Base-by-base conservation (phyloP, 2,329 filamentous ascomycete species). In the Sporothrix euskadiensis region DNA sequence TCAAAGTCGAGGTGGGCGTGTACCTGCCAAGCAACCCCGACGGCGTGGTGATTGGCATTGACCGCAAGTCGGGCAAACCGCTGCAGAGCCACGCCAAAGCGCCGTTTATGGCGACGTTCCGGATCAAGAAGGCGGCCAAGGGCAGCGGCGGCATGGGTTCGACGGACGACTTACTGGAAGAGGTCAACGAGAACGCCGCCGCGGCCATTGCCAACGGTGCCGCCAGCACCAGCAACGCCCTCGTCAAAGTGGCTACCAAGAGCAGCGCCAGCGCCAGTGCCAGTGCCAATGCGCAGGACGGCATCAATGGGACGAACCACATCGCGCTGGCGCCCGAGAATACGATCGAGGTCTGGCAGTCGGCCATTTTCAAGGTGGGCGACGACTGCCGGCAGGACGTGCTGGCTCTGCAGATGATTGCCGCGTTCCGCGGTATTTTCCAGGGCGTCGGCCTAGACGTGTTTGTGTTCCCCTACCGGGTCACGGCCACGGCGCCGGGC, bases 341-440 rank as follows among this genome's bases (percentile, higher is more conserved):
- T 78, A 93, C 90, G 0, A 89, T 97, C 77, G 97, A 99, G 81
- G 92, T 95, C n/a, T 98, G 96, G 97, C 96, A 99, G 82, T 97
- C 94, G 1, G 96, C 95, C 73, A 99, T 99, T 79, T 99, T 99
- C 90, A 99, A 99, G 82, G 97, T 99, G 68, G 96, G 96, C 75
- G 96, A 99, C 80, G 96, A 99, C 82, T 98, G 96, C 81, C 92
- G 96, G 69, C 96, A 99, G 83, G 97, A 99, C 79, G 92, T 99
- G 71, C 86, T 99, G 74, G 96, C 96, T 1, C 85, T 99, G 75
- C 96, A 99, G 82, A 97, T 99, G 92, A 98, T 99, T 80, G 91
- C 96, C 0, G 94, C 94, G 0, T 99, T 99, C 86, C 91, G 96
- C 32, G 94, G 94, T 76, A 99, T 99, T 79, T 99, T 98, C 86